Base-by-base conservation (phyloP, 1,284 basidiomycete species). In the Sporisorium scitamineum region DNA sequence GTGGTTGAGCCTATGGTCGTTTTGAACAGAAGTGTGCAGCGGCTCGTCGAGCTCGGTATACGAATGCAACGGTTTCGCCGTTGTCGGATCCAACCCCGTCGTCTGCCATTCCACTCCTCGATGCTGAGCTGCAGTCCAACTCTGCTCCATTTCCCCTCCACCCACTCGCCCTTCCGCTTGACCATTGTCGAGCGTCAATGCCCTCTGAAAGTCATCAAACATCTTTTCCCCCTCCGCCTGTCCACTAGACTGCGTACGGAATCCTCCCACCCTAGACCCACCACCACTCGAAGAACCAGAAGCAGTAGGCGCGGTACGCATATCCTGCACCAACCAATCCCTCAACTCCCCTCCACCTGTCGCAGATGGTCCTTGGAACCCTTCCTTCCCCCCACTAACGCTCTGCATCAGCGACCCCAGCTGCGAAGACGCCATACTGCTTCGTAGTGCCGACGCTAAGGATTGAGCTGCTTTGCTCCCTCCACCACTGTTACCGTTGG, bases 281-380 rank as follows among this genome's bases (percentile, higher is more conserved):
- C 11, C 9, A 24, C 1, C 39, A 42, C n/a, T 20, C 39, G 39
- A 18, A 13, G 31, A 32, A 50, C 22, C 14, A 34, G 22, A 26
- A 31, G 26, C 56, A 16, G 13, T 6, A n/a, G 31, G 9, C 5
- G 39, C 26, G 9, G 47, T n/a, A 2, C 51, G 48, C 9, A 76
- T 42, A 54, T 76, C 73, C 9, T 67, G 55, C 1, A 68, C 54
- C 26, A 76, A 13, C 64, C 68, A 67, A 14, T 67, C 64, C 13
- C 64, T 37, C 32, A 76, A 45, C 5, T 70, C 68, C 2, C 44
- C 64, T 1, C 41, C 34, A 5, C 37, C 22, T 1, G 32, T 44
- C 1, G 37, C 24, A 5, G 41, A 20, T 0, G 51, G 26, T 3
- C 31, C 31, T 10, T 39, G 53, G 32, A 61, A 68, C 0, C 63